Conservation (phyloP, 1,284 basidiomycete genomes). For the Papiliotrema terrestris region DNA sequence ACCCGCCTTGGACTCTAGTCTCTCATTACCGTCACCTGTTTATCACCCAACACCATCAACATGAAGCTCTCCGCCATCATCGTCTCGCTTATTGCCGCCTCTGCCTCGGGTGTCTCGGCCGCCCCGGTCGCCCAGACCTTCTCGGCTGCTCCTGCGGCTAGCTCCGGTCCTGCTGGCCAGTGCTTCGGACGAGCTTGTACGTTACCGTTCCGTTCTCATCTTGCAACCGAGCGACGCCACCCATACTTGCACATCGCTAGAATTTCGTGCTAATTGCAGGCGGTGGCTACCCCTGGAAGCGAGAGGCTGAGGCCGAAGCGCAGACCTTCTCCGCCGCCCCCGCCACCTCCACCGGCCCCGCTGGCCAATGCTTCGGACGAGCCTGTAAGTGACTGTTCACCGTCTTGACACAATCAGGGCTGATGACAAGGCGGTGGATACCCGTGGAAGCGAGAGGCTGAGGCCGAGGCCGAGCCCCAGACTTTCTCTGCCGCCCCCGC, state of each 20-base stretch:
- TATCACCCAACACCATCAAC: too few species aligned
- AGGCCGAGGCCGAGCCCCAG: conserved; percentile 12
- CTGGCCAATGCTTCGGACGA: conserved; percentile 2
- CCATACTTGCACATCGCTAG: too few species aligned
- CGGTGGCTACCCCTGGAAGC: conserved; percentile 2
- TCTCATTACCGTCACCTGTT: too few species aligned
- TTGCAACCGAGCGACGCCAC: too few species aligned
- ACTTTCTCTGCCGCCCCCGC: neutral
- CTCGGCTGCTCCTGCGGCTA: neutral
- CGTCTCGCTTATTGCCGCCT: too few species aligned
- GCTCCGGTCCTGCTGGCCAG: neutral
- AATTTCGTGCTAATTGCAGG: neutral
- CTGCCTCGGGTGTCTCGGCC: neutral
- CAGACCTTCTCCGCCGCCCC: neutral
- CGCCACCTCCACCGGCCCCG: neutral
- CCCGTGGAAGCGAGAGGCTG: conserved; percentile 13
- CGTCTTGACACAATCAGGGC: too few species aligned
- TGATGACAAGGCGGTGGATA: neutral
- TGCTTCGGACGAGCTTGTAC: neutral
- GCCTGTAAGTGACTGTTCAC: too few species aligned
- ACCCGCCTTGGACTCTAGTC: too few species aligned
- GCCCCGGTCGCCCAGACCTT: neutral
- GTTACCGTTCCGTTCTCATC: too few species aligned
- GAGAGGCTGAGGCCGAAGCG: conserved; percentile 1
- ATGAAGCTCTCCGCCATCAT: too few species aligned